These are phyloP conservation scores for Populus davidiana DNA, from an alignment of 345 rosid genomes.

Conservation along the genomic window DNA sequence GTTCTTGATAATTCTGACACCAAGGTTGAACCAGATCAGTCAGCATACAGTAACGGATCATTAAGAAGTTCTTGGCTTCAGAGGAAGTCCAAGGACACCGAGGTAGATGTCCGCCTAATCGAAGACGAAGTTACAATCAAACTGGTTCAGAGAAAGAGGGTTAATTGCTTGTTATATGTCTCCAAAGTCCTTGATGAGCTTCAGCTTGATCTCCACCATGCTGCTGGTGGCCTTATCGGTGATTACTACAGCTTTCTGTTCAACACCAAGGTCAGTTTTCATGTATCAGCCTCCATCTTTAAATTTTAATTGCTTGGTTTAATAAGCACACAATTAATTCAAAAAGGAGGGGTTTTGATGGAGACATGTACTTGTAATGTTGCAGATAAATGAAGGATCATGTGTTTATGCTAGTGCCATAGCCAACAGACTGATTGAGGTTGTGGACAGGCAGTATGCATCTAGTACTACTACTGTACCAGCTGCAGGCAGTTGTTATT, in stretches of 20 bases:
- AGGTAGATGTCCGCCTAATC: constrained; percentile 79
- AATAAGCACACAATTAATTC: background rate
- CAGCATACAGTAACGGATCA: constrained; percentile 36
- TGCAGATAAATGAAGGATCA: constrained; percentile 34
- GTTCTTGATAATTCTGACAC: constrained; percentile 34
- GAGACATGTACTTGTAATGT: background rate
- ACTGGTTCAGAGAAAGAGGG: constrained; percentile 74
- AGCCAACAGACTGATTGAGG: constrained; percentile 32
- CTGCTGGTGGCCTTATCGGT: constrained; percentile 86
- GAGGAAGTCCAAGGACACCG: constrained; percentile 77
- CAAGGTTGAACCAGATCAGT: constrained; percentile 50
- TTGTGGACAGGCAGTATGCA: constrained; percentile 27
- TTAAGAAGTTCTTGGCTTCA: constrained; percentile 86
- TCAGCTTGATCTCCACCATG: constrained; percentile 76
- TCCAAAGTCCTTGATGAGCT: constrained; percentile 77
- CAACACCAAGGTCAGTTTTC: constrained; percentile 62
- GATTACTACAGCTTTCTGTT: constrained; percentile 73
- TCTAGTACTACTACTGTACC: background rate
- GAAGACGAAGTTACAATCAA: constrained; percentile 88
- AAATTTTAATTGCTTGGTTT: background rate
- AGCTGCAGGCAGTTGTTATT: background rate
- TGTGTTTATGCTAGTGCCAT: constrained; percentile 28
- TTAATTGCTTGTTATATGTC: constrained; percentile 68
- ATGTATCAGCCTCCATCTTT: background rate
- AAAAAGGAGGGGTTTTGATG: background rate